Conservation (phyloP, 495 filamentous ascomycete genomes). For the Xylaria venustula region DNA sequence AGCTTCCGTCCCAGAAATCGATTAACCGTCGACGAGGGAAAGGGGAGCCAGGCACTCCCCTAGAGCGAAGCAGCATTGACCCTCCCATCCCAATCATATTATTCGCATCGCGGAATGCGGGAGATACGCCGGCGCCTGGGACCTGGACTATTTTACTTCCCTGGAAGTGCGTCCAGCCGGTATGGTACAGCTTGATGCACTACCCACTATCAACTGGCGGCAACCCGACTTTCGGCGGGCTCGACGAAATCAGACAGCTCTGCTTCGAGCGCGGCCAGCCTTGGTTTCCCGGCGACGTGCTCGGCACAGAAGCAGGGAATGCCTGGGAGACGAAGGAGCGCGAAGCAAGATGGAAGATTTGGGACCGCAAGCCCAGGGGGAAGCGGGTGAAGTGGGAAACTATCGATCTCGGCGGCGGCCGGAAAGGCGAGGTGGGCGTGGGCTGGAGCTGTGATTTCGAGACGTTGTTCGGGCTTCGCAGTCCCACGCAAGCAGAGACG, state of each 20-base stretch:
- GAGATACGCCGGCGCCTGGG: conserved; percentile 54
- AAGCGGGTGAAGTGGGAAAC: conserved; percentile 75
- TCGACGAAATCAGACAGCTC: conserved; percentile 77
- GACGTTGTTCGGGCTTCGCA: conserved; percentile 44
- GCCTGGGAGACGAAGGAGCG: conserved; percentile 72
- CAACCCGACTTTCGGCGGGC: conserved; percentile 77
- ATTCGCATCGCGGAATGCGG: conserved; percentile 53
- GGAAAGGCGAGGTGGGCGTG: conserved; percentile 78
- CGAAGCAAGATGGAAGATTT: conserved; percentile 57
- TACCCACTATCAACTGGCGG: conserved; percentile 79
- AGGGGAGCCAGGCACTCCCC: conserved; percentile 61
- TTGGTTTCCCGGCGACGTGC: conserved; percentile 89
- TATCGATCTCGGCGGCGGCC: conserved; percentile 69
- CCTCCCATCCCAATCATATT: conserved; percentile 79
- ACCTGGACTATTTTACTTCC: conserved; percentile 85
- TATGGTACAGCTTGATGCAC: conserved; percentile 88
- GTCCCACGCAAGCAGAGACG: background rate
- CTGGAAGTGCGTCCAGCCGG: conserved; percentile 82
- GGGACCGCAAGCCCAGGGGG: conserved; percentile 79
- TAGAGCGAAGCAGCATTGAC: conserved; percentile 62
- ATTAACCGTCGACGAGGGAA: conserved; percentile 81
- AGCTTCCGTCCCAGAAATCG: conserved; percentile 75
- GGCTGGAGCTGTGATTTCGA: conserved; percentile 92
- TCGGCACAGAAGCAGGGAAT: conserved; percentile 76
- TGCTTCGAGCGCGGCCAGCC: conserved; percentile 74